phyloP scores from a whole-genome alignment of 805 yeast species.

The Candida schatavii region DNA sequence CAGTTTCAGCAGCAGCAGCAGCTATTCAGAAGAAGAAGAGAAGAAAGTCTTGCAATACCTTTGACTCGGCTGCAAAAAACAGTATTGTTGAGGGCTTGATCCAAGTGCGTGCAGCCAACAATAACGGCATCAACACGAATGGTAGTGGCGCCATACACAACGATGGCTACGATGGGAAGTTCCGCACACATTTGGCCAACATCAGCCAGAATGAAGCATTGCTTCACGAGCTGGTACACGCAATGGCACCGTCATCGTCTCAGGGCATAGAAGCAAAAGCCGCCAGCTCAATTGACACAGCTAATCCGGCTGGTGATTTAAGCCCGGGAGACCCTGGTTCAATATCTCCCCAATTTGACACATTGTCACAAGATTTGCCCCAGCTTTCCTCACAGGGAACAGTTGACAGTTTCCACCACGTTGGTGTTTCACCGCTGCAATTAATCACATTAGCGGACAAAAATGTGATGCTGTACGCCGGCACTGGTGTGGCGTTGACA shows the following conservation, averaged over 20 bases:
- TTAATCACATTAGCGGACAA: background rate
- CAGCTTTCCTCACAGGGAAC: background rate
- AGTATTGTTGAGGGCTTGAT: background rate
- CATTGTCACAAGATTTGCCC: background rate
- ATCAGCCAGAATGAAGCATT: background rate
- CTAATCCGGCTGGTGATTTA: background rate
- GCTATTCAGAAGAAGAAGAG: slow-evolving; percentile 15
- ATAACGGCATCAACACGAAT: background rate
- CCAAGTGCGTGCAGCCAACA: background rate
- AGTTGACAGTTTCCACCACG: background rate
- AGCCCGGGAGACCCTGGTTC: too few species aligned
- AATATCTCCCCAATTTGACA: background rate
- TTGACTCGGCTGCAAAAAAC: background rate
- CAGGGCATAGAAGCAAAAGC: background rate
- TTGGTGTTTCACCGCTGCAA: background rate
- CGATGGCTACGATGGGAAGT: background rate
- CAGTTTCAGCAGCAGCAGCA: background rate
- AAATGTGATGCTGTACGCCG: background rate
- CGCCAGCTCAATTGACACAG: background rate
- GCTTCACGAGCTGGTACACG: background rate
- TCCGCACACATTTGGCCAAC: background rate
- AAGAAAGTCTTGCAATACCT: slow-evolving; percentile 17
- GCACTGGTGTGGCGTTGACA: background rate
- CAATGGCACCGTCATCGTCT: background rate
- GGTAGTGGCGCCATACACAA: background rate